Percentiles rank a stretch among this genome's conserved stretches.
These are phyloP conservation scores for Trametes hirsuta DNA, from an alignment of 1,284 basidiomycete species.

Conservation along the genomic window DNA sequence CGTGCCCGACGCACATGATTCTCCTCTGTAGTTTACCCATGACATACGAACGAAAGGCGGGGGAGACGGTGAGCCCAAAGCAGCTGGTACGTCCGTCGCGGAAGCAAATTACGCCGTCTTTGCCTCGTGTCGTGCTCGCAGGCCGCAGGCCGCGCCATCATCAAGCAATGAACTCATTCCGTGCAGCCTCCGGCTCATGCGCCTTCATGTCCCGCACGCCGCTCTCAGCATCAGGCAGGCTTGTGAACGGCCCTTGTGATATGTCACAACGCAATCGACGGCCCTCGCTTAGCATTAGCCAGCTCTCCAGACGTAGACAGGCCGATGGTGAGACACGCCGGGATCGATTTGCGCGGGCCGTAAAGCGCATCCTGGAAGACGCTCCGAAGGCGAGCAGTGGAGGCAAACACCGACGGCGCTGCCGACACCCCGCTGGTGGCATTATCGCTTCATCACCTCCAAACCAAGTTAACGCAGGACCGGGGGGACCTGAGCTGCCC, in stretches of 20 bases:
- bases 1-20: conserved; percentile 14
- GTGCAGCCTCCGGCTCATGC: not conserved
- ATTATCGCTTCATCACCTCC: conserved; percentile 6
- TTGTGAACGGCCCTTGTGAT: conserved; percentile 1
- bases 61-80: conserved; percentile 1
- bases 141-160: conserved; percentile 1
- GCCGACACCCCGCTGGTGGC: conserved; percentile 8
- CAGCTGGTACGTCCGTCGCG: not conserved
- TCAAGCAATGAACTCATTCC: not conserved
- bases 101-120: conserved; percentile 7
- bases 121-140: conserved; percentile 2
- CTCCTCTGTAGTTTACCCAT: not conserved
- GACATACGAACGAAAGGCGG: not conserved
- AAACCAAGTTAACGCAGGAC: conserved; percentile 7
- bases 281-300: too few species aligned
- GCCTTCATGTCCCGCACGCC: not conserved
- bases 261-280: not conserved
- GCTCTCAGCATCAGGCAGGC: conserved; percentile 3
- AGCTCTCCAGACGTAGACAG: not conserved
- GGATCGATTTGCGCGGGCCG: not conserved
- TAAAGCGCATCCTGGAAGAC: not conserved
- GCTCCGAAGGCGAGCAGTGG: not conserved
- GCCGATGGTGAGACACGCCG: not conserved
- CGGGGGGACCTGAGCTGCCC: conserved; percentile 1
- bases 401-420: not conserved